Conservation (phyloP, 768 basidiomycete genomes). For the Leccinum ochraceum region DNA sequence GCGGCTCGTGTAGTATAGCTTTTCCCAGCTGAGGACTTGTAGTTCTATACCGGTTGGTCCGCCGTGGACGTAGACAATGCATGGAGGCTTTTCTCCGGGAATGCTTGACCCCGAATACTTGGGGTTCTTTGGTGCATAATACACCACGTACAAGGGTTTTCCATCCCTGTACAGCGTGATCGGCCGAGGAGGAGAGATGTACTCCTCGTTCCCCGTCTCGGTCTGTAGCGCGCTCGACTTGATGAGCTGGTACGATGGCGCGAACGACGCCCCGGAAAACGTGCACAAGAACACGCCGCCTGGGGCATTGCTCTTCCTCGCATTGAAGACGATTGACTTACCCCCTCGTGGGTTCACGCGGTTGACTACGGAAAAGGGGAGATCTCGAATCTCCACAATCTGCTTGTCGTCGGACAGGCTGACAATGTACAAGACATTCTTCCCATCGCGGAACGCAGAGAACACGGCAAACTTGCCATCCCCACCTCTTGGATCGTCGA, state of each 20-base stretch:
- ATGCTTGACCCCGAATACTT: conserved; percentile 49
- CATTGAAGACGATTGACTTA: conserved; percentile 36
- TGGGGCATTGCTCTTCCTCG: conserved; percentile 33
- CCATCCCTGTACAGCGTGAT: conserved; percentile 42
- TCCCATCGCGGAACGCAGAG: conserved; percentile 35
- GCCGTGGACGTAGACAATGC: conserved; percentile 65
- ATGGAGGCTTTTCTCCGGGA: conserved; percentile 63
- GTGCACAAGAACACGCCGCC: conserved; percentile 34
- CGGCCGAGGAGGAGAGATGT: conserved; percentile 50
- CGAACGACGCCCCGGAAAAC: conserved; percentile 25
- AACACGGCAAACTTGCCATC: conserved; percentile 30
- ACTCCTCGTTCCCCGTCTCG: conserved; percentile 14
- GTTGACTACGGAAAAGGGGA: conserved; percentile 35
- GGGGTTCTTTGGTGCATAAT: conserved; percentile 71
- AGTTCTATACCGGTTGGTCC: conserved; percentile 58
- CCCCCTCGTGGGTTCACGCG: conserved; percentile 29
- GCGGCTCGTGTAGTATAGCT: conserved; percentile 66
- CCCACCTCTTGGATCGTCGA: conserved; percentile 34
- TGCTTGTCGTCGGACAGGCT: conserved; percentile 26
- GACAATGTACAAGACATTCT: conserved; percentile 36
- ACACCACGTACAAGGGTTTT: conserved; percentile 58
- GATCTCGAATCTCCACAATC: conserved; percentile 28
- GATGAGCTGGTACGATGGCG: conserved; percentile 22
- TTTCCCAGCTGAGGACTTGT: conserved; percentile 54
- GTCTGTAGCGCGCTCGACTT: conserved; percentile 27